Conservation (phyloP, 2,329 filamentous ascomycete species). For the Beauveria australis region DNA sequence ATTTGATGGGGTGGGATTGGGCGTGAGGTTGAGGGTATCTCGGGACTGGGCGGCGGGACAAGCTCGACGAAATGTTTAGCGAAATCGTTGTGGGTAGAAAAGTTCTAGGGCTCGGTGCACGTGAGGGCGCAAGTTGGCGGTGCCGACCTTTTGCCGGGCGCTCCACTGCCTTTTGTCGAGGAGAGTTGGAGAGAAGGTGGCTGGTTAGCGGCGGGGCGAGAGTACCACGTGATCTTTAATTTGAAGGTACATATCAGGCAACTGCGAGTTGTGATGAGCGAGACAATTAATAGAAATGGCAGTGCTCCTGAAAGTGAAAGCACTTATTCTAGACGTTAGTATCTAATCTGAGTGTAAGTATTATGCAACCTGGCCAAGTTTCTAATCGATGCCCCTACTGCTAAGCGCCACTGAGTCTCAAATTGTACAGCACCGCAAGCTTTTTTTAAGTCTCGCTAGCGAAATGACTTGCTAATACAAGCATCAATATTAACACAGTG, state of each 20-base stretch:
- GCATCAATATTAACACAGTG: neutral
- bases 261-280: neutral
- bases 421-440: too few species aligned
- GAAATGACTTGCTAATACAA: neutral
- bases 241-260: neutral
- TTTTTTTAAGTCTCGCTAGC: too few species aligned
- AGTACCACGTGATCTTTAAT: constrained; percentile 3
- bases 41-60: constrained; percentile 27
- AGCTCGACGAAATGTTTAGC: constrained; percentile 26
- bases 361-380: too few species aligned
- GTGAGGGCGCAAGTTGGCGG: constrained; percentile 23
- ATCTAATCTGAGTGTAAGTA: too few species aligned
- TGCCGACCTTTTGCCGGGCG: constrained; percentile 19
- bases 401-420: too few species aligned
- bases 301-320: neutral
- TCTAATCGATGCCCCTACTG: too few species aligned
- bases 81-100: constrained; percentile 37
- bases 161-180: constrained; percentile 4
- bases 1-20: constrained; percentile 33
- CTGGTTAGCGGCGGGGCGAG: neutral
- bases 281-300: neutral
- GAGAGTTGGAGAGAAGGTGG: neutral
- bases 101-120: constrained; percentile 36
- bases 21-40: constrained; percentile 34
- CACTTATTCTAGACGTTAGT: too few species aligned